phyloP scores from a whole-genome alignment of 371 early-diverging fungal genomes.

The Actinomucor elegans region DNA sequence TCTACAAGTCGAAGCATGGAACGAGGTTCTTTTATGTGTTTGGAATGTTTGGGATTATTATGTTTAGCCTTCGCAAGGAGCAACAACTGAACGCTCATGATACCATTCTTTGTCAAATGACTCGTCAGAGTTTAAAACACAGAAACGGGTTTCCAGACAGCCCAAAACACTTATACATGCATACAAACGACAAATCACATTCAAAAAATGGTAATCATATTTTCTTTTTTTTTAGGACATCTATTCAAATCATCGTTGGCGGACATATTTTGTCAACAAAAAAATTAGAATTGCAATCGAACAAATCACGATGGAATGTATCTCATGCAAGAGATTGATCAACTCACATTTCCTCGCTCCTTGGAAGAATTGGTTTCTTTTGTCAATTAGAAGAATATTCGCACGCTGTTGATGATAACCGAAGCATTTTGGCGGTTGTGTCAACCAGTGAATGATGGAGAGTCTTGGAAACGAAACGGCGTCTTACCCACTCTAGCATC shows the following conservation, averaged over 20 bases:
- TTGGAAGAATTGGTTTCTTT: background rate
- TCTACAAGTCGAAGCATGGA: slow-evolving; percentile 16
- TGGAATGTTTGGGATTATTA: slow-evolving; percentile 21
- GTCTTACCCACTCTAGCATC: slow-evolving; percentile 16
- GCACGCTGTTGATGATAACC: slow-evolving; percentile 22
- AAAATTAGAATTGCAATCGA: too few species aligned
- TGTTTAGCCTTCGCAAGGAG: slow-evolving; percentile 13
- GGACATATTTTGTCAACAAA: too few species aligned
- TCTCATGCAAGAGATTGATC: background rate
- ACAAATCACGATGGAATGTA: too few species aligned
- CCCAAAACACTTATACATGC: slow-evolving; percentile 8
- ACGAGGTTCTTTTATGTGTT: slow-evolving; percentile 16
- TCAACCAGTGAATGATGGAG: slow-evolving; percentile 19
- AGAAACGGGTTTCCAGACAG: slow-evolving; percentile 22
- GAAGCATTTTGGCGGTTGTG: slow-evolving; percentile 26
- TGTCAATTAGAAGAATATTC: slow-evolving; percentile 26
- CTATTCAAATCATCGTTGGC: too few species aligned
- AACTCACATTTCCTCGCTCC: background rate
- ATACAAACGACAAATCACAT: too few species aligned
- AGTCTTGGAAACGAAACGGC: slow-evolving; percentile 8
- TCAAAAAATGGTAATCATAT: too few species aligned
- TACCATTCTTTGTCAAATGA: slow-evolving; percentile 23
- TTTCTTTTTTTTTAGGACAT: too few species aligned
- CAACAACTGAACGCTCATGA: slow-evolving; percentile 11
- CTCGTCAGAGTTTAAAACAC: slow-evolving; percentile 24